Base-by-base conservation (phyloP, 139 green algal genomes). In the Protoeuglena noctilucae region DNA sequence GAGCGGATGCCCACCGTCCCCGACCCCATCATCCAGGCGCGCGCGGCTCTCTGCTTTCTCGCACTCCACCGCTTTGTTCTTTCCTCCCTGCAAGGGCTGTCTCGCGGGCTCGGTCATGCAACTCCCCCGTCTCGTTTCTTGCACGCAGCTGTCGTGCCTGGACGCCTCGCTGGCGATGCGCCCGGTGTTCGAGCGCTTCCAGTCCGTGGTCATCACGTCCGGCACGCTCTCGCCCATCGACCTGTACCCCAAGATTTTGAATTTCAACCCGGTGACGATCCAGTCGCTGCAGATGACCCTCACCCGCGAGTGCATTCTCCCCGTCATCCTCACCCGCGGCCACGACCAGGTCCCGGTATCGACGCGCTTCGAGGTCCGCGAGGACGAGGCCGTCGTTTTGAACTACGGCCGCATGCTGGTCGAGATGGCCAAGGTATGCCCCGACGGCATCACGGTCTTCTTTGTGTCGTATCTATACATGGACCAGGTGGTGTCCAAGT, bases 401-500 rank as follows among this genome's bases (percentile, higher is more conserved):
- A 96, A 96, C 71, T 98, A 98, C 54, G 90, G 89, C 0, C 65
- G 80, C 6, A 68, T 96, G 66, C 74, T 98, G 41, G 71, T 95
- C 16, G 90, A 95, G 26, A 79, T 98, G 58, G 68, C 81, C 0
- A 61, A 68, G 12, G 69, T 68, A 0, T 85, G 97, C 29, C 91
- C 91, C 18, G 91, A 98, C 62, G 91, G 89, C 53, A 73, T 96
- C 34, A 82, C 94, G 26, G 84, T 70, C 64, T 98, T 98, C 73
- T 98, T 98, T 61, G 91, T 98, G 48, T 88, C 72, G 19, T 98
- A 96, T 75, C 63, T 73, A 23, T 99, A 99, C 78, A 99, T 99
- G 91, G 89, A 99, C 56, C 54, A 60, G 18, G 93, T 95, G 48
- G 77, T 96, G 23, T 72, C 67, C 27, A 78, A 76, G 46, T 99